Percentiles rank a stretch among this genome's conserved stretches.
Evolutionary conservation across 805 yeast genomes (phyloP).

Genomic region (Candida nanaspora): DNA sequence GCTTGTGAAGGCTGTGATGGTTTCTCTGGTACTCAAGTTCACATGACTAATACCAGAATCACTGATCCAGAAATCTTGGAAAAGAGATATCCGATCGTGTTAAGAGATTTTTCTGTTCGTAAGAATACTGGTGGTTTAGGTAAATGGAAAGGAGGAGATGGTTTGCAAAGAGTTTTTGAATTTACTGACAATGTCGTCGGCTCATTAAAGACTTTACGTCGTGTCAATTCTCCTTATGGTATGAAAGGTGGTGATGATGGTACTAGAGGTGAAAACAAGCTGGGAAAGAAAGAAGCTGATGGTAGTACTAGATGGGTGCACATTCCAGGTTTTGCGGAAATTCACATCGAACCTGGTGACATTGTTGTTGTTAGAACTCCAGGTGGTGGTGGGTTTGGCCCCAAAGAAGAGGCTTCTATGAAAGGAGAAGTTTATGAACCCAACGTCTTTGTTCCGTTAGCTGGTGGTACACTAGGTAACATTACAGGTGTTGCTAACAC

Average conservation of each 20-base stretch:
- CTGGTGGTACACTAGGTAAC: conserved; percentile 1
- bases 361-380: conserved; percentile 17
- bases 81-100: conserved; percentile 41
- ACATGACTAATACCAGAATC: conserved; percentile 48
- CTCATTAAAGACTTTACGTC: conserved; percentile 42
- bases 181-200: conserved; percentile 40
- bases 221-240: conserved; percentile 48
- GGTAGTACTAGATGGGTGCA: conserved; percentile 25
- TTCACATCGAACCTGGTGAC: conserved; percentile 31
- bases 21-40: conserved; percentile 43
- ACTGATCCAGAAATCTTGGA: conserved; percentile 49
- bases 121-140: conserved; percentile 43
- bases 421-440: neutral
- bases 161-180: conserved; percentile 42
- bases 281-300: conserved; percentile 23
- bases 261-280: conserved; percentile 35
- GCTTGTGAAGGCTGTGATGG: conserved; percentile 43
- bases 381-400: conserved; percentile 3
- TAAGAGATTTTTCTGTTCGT: conserved; percentile 37
- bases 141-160: conserved; percentile 41
- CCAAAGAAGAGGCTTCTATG: neutral
- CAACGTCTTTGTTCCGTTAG: neutral
- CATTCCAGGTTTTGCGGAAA: conserved; percentile 31
- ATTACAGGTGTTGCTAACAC: conserved; percentile 1
- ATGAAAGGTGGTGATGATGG: conserved; percentile 46